Base-by-base conservation (phyloP, 805 yeast genomes). In the Wickerhamomyces pijperi region DNA sequence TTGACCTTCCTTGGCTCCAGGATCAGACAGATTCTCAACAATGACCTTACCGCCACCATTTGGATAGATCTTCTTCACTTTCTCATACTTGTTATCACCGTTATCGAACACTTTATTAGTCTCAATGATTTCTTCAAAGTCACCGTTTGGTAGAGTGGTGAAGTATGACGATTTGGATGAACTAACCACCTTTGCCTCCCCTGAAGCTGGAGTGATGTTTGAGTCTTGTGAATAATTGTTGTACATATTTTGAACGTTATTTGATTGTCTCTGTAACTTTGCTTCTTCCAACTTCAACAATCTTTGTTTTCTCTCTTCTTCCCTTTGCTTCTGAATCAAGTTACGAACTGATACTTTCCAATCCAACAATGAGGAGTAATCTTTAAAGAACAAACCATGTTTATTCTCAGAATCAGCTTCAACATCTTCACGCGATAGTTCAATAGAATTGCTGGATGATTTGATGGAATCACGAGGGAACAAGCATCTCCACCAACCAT, bases 401-500 rank as follows among this genome's bases (percentile, higher is more conserved):
- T 64, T 62, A 35, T 78, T 74, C 14, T 58, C 53, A 2, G 42
- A 44, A 36, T 64, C 63, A 21, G 58, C 54, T 44, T 69, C 67
- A 20, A 80, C 74, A 48, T 78, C 83, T 49, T 81, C 86, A 46
- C 67, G 74, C 21, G 78, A 51, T 17, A 69, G 52, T 13, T 55
- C 56, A 17, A 53, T 21, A 21, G 23, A 7, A 7, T 21, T 9
- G 6, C 23, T 21, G 6, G 9, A 6, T 21, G 23, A 21, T 7
- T 9, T 21, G 23, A 21, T 21, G 9, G 9, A 6, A 36, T 58
- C 60, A 51, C 68, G 67, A 12, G 95, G 95, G 58, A 88, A 81
- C 35, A 90, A 62, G 60, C 97, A 90, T 53, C 88, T 73, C 97
- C 97, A 90, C 57, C 78, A 72, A 0, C 97, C 97, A 18, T 70